A percentile compares a stretch with the other conserved stretches of the same genome.
Conservation (phyloP, 129 eudicot genomes). For the Kitagawia praeruptora region DNA sequence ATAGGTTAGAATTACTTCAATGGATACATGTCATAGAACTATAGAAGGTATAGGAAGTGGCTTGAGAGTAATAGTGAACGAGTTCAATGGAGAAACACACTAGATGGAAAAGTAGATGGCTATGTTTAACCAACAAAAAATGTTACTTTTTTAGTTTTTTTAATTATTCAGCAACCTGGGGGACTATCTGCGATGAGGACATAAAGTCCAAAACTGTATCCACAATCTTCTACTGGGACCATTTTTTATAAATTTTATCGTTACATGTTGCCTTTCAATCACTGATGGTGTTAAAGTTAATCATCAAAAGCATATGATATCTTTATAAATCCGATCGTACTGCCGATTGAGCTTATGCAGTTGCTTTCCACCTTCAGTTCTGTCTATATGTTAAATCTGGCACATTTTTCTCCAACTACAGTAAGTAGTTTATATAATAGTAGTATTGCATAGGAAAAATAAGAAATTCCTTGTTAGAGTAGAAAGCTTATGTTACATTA, state of each 20-base stretch:
- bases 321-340: background rate
- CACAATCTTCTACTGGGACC: background rate
- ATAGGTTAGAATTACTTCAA: background rate
- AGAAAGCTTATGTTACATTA: background rate
- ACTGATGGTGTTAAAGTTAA: background rate
- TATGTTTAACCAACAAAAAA: background rate
- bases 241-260: background rate
- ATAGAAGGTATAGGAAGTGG: background rate
- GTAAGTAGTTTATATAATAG: too few relatives aligned
- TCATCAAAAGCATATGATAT: background rate
- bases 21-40: background rate
- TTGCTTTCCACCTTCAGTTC: background rate
- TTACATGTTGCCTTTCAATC: background rate
- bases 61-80: background rate
- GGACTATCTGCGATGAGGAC: background rate
- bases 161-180: background rate
- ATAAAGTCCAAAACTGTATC: background rate
- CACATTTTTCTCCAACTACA: background rate
- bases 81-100: background rate
- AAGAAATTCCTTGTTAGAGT: background rate
- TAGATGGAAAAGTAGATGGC: background rate
- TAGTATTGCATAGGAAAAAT: background rate
- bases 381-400: background rate
- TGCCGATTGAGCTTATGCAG: background rate
- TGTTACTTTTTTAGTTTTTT: background rate